Percentiles rank a stretch among this genome's conserved stretches.
Evolutionary conservation across 768 basidiomycete genomes (phyloP).

Genomic region (Tylopilus subfusipes): DNA sequence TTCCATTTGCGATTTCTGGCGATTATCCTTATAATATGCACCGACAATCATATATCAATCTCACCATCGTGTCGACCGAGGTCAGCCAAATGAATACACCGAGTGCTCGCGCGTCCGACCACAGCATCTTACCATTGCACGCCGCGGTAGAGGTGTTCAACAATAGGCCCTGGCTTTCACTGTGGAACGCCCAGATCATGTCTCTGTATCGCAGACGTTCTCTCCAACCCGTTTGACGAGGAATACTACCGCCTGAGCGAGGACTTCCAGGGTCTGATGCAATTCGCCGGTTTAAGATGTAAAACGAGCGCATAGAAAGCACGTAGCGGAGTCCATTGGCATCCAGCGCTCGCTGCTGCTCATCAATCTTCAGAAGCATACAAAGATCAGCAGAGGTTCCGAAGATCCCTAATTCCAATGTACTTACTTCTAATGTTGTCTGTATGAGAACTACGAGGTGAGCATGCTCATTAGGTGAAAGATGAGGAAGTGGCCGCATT

Average conservation of each 20-base stretch:
- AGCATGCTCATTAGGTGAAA: slow-evolving; percentile 78
- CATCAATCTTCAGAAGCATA: slow-evolving; percentile 62
- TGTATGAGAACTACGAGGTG: slow-evolving; percentile 83
- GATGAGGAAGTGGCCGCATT: slow-evolving; percentile 57
- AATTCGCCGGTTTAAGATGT: slow-evolving; percentile 70
- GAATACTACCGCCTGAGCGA: slow-evolving; percentile 38
- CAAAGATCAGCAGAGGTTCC: not conserved
- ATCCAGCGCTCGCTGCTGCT: slow-evolving; percentile 87
- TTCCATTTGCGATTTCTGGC: slow-evolving; percentile 78
- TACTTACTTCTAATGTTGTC: slow-evolving; percentile 76
- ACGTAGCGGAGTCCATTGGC: slow-evolving; percentile 91
- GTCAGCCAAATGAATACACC: slow-evolving; percentile 89
- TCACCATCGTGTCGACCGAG: slow-evolving; percentile 73
- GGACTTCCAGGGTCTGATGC: slow-evolving; percentile 48
- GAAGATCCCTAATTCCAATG: not conserved
- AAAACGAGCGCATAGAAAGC: slow-evolving; percentile 88
- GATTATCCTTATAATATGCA: not conserved
- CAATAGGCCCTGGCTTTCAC: slow-evolving; percentile 87
- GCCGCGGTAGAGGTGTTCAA: slow-evolving; percentile 65
- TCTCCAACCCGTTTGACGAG: slow-evolving; percentile 53
- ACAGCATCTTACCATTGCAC: slow-evolving; percentile 83
- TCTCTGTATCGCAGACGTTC: slow-evolving; percentile 88
- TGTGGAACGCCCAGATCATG: slow-evolving; percentile 96
- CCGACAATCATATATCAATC: slow-evolving; percentile 23
- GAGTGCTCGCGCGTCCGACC: slow-evolving; percentile 83